Base-by-base conservation (phyloP, 768 basidiomycete species). In the Suillus subluteus region DNA sequence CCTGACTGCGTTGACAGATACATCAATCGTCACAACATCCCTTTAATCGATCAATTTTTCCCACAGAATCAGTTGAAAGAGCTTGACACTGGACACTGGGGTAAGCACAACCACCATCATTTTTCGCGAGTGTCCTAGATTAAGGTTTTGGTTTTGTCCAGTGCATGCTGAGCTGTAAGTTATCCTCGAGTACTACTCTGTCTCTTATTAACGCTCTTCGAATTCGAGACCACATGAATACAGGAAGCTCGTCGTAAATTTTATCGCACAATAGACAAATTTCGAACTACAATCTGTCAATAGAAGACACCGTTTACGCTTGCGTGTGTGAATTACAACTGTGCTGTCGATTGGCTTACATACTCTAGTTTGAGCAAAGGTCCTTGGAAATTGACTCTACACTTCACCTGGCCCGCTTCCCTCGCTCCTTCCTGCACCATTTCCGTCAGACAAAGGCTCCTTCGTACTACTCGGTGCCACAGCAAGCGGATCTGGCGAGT, bases 81-180 rank as follows among this genome's bases (percentile, higher is more conserved):
- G 32, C 77, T 97, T 35, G 89, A 94, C 66, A 81, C 95, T 0
- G 88, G 90, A 1, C 96, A 98, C 76, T 98, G 96, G 96, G 91
- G 92, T 93, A 74, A 68, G 88, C 77, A 8, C 46, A 8, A 38
- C 21, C 1, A 56, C 16, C 1, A n/a, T 40, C n/a, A 64, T 46
- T 26, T 6, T 13, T 58, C 9, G 32, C 11, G 65, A 59, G 12
- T n/a, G 12, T 64, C 37, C 8, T 41, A 54, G n/a, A 44, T 55
- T 21, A 8, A 62, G n/a, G 30, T 37, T 41, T 63, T 30, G 62
- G 38, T 18, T 63, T 35, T 32, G 8, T 58, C 35, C 67, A 94
- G 92, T 96, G 23, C 95, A 96, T 68, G 91, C 92, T 18, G 94
- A 96, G 74, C 84, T 84, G 84, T 88, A 71, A 66, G 81, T 75